Percentiles rank a stretch among this genome's conserved stretches.
Evolutionary conservation across 2,329 filamentous ascomycete genomes (phyloP).

Genomic region (Tolypocladium album): DNA sequence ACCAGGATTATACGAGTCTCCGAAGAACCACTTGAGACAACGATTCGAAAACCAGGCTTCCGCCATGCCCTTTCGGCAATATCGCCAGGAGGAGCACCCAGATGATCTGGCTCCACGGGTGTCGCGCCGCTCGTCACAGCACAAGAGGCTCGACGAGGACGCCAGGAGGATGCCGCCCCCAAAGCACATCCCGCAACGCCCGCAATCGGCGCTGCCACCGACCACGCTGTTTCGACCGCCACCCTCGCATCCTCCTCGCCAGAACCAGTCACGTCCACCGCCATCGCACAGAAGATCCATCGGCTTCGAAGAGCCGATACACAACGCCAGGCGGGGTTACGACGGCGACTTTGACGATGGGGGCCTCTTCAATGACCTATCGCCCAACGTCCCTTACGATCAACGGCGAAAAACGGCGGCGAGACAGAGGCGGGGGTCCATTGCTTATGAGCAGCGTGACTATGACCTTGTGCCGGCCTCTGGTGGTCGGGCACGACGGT

Average conservation of each 20-base stretch:
- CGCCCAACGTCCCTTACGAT: slow-evolving; percentile 22
- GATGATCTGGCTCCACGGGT: slow-evolving; percentile 25
- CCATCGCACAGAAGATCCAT: slow-evolving; percentile 17
- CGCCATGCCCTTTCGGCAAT: slow-evolving; percentile 29
- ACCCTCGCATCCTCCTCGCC: slow-evolving; percentile 11
- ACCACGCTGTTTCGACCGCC: slow-evolving; percentile 18
- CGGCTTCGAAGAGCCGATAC: slow-evolving; percentile 11
- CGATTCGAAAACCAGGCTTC: slow-evolving; percentile 26
- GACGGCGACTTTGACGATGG: slow-evolving; percentile 22
- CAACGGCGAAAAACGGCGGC: slow-evolving; percentile 18
- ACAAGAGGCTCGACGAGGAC: slow-evolving; percentile 32
- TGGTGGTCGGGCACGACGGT: slow-evolving; percentile 20
- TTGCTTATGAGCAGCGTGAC: slow-evolving; percentile 25
- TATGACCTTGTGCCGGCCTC: slow-evolving; percentile 29
- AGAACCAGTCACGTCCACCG: slow-evolving; percentile 19
- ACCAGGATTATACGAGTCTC: slow-evolving; percentile 19
- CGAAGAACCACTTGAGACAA: slow-evolving; percentile 18
- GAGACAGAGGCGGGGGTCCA: slow-evolving; percentile 22
- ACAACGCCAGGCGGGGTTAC: background rate
- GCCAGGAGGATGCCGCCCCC: slow-evolving; percentile 39
- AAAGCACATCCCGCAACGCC: slow-evolving; percentile 19
- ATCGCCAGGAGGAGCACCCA: slow-evolving; percentile 29
- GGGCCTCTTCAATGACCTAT: slow-evolving; percentile 27
- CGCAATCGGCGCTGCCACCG: slow-evolving; percentile 20
- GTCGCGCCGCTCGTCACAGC: slow-evolving; percentile 30